Conservation (phyloP, 2,329 filamentous ascomycete genomes). For the Chalara sp. region DNA sequence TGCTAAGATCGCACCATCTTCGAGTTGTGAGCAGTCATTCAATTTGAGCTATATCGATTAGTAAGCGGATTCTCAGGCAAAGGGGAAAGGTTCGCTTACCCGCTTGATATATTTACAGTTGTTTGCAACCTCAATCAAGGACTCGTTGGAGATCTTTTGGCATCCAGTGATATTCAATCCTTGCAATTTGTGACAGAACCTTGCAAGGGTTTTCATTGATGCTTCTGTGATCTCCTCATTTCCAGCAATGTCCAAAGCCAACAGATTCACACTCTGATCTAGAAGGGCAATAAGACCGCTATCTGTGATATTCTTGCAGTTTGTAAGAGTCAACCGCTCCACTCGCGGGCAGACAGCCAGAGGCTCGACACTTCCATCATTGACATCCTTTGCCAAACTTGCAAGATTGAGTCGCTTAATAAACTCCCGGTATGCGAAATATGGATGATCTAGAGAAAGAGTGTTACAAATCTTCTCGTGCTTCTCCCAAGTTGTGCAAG, state of each 20-base stretch:
- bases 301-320: conserved; percentile 81
- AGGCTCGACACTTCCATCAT: conserved; percentile 81
- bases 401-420: conserved; percentile 91
- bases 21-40: conserved; percentile 82
- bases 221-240: conserved; percentile 73
- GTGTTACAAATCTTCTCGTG: conserved; percentile 76
- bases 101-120: conserved; percentile 83
- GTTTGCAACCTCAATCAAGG: conserved; percentile 71
- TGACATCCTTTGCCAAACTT: conserved; percentile 65
- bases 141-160: conserved; percentile 76
- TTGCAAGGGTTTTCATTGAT: conserved; percentile 70
- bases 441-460: conserved; percentile 63
- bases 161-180: conserved; percentile 91
- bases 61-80: neutral
- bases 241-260: conserved; percentile 86
- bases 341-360: conserved; percentile 82
- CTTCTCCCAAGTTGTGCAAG: conserved; percentile 81
- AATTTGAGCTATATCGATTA: conserved; percentile 66
- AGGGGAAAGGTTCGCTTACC: conserved; percentile 40
- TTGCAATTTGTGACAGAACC: conserved; percentile 78
- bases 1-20: conserved; percentile 72
- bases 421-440: conserved; percentile 83
- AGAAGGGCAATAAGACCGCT: conserved; percentile 74
- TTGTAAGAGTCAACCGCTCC: conserved; percentile 87
- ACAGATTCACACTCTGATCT: conserved; percentile 68